These are phyloP conservation scores for Ascocoryne sarcoides DNA, from an alignment of 2,329 filamentous ascomycete genomes.

Conservation along the genomic window DNA sequence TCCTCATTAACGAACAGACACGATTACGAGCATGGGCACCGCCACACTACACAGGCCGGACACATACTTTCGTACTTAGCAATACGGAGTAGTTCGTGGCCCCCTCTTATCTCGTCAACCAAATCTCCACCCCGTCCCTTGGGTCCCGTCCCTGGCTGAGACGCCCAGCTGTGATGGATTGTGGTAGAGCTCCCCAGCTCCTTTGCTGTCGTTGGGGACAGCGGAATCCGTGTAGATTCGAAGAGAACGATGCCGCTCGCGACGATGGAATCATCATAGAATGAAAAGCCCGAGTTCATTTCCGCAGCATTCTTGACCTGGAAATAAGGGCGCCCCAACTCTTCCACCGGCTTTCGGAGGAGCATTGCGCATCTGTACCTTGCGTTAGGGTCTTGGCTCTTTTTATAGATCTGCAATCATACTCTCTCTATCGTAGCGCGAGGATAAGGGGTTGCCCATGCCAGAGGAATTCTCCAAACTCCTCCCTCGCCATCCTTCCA, in stretches of 20 bases:
- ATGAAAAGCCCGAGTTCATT: too few species aligned
- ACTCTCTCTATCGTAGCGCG: constrained; percentile 21
- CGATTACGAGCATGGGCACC: too few species aligned
- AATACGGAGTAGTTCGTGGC: not conserved
- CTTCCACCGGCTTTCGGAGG: too few species aligned
- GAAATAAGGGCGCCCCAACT: constrained; percentile 14
- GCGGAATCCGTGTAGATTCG: too few species aligned
- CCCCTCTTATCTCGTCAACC: not conserved
- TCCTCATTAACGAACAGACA: too few species aligned
- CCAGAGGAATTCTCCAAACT: constrained; percentile 6
- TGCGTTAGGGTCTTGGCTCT: constrained; percentile 19
- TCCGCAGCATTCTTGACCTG: constrained; percentile 21
- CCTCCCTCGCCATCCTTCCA: constrained; percentile 10
- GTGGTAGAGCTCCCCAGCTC: too few species aligned
- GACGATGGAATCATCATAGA: too few species aligned
- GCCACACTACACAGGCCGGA: too few species aligned
- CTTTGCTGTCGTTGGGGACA: too few species aligned
- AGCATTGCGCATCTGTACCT: constrained; percentile 21
- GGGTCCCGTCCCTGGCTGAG: not conserved
- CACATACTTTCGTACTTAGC: too few species aligned
- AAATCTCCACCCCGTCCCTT: not conserved
- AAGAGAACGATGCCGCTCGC: too few species aligned
- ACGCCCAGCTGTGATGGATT: too few species aligned
- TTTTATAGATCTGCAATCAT: constrained; percentile 27
- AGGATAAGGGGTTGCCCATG: constrained; percentile 21